Conservation (phyloP, 768 basidiomycete species). For the Boletus vermiculosoides region DNA sequence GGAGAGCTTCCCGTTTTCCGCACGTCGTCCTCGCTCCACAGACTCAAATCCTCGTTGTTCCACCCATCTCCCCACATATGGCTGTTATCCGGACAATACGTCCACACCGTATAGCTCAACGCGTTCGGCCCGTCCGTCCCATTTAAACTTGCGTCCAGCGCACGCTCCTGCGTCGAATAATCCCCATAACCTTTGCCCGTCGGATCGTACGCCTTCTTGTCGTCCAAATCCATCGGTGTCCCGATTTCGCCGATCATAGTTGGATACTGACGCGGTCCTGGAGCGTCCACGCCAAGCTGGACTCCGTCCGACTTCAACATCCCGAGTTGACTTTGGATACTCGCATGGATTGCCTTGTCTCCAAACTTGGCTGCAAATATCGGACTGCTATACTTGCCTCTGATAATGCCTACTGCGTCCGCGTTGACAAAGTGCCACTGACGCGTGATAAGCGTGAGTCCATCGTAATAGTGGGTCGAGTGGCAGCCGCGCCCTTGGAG, state of each 20-base stretch:
- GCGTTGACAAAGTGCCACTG: constrained; percentile 97
- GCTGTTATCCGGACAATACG: constrained; percentile 76
- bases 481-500: constrained; percentile 68
- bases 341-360: constrained; percentile 76
- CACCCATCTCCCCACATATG: constrained; percentile 95
- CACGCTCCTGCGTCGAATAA: constrained; percentile 73
- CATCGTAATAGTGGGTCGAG: constrained; percentile 92
- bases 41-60: constrained; percentile 93
- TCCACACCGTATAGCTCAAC: constrained; percentile 85
- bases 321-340: constrained; percentile 78
- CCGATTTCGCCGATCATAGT: constrained; percentile 97
- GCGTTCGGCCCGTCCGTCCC: constrained; percentile 73
- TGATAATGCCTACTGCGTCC: constrained; percentile 87
- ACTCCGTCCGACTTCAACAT: constrained; percentile 72
- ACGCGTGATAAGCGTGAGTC: constrained; percentile 86
- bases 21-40: constrained; percentile 82
- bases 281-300: constrained; percentile 46
- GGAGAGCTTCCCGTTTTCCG: background rate
- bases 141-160: constrained; percentile 83
- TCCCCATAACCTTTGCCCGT: constrained; percentile 56
- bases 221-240: constrained; percentile 92
- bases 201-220: constrained; percentile 73
- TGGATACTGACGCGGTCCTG: constrained; percentile 50
- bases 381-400: constrained; percentile 72
- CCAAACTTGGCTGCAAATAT: constrained; percentile 79